Conservation (phyloP, 129 eudicot species). For the Helianthus tuberosus region DNA sequence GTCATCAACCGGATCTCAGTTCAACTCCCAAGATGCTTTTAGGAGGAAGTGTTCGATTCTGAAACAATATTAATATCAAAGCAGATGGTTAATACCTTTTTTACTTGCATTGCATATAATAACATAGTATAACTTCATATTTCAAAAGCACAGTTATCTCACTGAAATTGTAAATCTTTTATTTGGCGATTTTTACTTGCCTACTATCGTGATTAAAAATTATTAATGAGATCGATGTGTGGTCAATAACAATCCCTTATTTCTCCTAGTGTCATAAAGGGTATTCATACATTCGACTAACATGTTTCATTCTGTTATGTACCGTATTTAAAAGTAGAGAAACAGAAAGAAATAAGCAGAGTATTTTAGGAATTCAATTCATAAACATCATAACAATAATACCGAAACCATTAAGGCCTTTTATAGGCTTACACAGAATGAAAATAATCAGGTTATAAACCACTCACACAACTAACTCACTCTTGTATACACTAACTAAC, state of each 20-base stretch:
- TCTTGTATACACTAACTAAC: too few relatives aligned
- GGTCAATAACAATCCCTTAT: neutral
- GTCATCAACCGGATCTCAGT: neutral
- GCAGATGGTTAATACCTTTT: neutral
- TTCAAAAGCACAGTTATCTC: neutral
- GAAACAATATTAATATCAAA: neutral
- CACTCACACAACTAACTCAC: too few relatives aligned
- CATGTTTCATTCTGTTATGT: too few relatives aligned
- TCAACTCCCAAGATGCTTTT: slow-evolving; percentile 13
- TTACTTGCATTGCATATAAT: neutral
- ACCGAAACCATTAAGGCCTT: too few relatives aligned
- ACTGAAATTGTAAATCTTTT: neutral
- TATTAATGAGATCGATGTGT: neutral
- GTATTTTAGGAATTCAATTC: too few relatives aligned
- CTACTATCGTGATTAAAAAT: neutral
- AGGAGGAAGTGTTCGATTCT: slow-evolving; percentile 19
- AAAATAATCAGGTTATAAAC: too few relatives aligned
- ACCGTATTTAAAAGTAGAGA: too few relatives aligned
- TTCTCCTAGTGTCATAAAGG: neutral
- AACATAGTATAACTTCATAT: slow-evolving; percentile 13
- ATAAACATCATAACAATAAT: too few relatives aligned
- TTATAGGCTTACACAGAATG: too few relatives aligned
- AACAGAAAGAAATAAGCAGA: too few relatives aligned
- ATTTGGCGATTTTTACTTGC: slow-evolving; percentile 4
- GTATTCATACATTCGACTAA: neutral